A percentile compares a stretch with the other conserved stretches of the same genome.
Evolutionary conservation across 805 yeast species (phyloP).

Genomic region (Candida gorgasii): DNA sequence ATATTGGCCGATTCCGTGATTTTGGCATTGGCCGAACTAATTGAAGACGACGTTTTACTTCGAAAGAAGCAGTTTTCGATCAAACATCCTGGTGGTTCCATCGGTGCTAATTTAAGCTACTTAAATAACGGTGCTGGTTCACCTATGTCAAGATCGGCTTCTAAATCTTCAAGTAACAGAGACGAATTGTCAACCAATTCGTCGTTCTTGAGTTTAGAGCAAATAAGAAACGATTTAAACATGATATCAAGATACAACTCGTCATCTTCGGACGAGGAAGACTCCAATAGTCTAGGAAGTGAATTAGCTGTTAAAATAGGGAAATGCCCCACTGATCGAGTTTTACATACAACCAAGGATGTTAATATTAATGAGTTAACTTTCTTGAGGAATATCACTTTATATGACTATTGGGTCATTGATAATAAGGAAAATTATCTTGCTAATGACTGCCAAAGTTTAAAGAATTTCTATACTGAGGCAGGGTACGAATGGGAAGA

Average conservation of each 20-base stretch:
- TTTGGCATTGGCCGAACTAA: slow-evolving; percentile 69
- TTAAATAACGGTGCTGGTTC: slow-evolving; percentile 26
- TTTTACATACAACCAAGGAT: not conserved
- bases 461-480: not conserved
- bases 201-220: slow-evolving; percentile 19
- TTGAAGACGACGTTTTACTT: slow-evolving; percentile 53
- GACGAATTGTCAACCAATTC: slow-evolving; percentile 14
- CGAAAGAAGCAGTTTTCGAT: slow-evolving; percentile 62
- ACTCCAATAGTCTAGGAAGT: too few species aligned
- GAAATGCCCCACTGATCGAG: not conserved
- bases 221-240: slow-evolving; percentile 10
- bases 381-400: slow-evolving; percentile 33
- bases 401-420: slow-evolving; percentile 34
- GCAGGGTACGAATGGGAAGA: slow-evolving; percentile 7
- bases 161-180: slow-evolving; percentile 9
- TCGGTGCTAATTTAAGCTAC: slow-evolving; percentile 54
- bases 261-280: slow-evolving; percentile 25
- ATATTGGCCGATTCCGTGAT: slow-evolving; percentile 78
- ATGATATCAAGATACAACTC: slow-evolving; percentile 11
- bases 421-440: slow-evolving; percentile 6
- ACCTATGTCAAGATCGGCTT: slow-evolving; percentile 6
- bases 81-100: slow-evolving; percentile 91
- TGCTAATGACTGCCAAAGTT: slow-evolving; percentile 2
- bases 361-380: slow-evolving; percentile 32
- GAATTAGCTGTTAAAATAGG: not conserved